A percentile compares a stretch with the other conserved stretches of the same genome.
phyloP scores from a whole-genome alignment of 2,329 filamentous ascomycete species.

The Cucurbitaria berberidis region DNA sequence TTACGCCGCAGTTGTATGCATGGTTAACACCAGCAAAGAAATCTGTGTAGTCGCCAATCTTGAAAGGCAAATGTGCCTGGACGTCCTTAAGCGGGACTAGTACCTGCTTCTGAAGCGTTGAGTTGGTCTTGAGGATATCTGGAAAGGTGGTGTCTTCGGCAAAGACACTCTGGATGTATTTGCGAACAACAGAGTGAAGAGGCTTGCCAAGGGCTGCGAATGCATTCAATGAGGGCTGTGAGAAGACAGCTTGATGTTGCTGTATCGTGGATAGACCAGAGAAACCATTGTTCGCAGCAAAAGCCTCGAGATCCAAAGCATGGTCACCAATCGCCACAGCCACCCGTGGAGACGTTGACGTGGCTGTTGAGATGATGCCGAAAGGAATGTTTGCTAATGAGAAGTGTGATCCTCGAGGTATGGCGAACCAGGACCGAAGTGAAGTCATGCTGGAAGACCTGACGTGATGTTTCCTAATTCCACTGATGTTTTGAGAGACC shows the following conservation, averaged over 20 bases:
- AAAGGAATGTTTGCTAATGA: constrained; percentile 83
- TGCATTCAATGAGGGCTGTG: constrained; percentile 69
- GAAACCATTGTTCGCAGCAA: constrained; percentile 66
- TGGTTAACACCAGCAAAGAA: constrained; percentile 84
- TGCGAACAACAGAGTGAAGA: constrained; percentile 71
- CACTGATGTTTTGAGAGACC: neutral
- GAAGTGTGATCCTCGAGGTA: constrained; percentile 69
- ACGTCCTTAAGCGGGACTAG: constrained; percentile 66
- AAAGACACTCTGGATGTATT: constrained; percentile 72
- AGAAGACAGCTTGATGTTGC: constrained; percentile 67
- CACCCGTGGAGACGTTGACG: constrained; percentile 63
- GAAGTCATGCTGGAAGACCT: constrained; percentile 36
- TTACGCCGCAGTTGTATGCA: constrained; percentile 72
- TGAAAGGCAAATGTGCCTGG: constrained; percentile 74
- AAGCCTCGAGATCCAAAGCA: constrained; percentile 71
- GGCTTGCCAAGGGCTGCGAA: constrained; percentile 75
- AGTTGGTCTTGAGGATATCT: constrained; percentile 68
- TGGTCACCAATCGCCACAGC: constrained; percentile 76
- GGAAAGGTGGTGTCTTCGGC: constrained; percentile 64
- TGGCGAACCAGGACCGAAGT: constrained; percentile 62
- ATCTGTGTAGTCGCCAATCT: constrained; percentile 83
- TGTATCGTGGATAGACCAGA: constrained; percentile 62
- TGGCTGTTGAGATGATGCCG: constrained; percentile 74
- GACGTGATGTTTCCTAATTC: neutral
- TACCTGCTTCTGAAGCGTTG: constrained; percentile 60